Percentiles rank a stretch among this genome's conserved stretches.
These are phyloP conservation scores for Citrus glauca DNA, from an alignment of 345 rosid species.

Conservation along the genomic window DNA sequence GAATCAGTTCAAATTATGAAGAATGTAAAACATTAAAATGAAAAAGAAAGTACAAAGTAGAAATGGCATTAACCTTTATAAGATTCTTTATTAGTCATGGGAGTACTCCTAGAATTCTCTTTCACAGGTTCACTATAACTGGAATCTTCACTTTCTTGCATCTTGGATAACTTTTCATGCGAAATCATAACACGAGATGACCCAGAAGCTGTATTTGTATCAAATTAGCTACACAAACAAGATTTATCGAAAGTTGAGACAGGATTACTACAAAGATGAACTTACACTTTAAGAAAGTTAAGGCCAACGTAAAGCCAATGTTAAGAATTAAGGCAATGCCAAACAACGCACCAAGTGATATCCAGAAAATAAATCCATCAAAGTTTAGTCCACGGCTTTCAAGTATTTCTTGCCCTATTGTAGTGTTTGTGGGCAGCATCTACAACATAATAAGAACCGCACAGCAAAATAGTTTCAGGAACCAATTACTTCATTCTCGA, in stretches of 20 bases:
- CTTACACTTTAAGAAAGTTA: conserved; percentile 68
- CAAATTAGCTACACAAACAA: neutral
- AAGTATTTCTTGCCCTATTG: conserved; percentile 51
- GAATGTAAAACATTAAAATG: neutral
- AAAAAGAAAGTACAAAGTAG: neutral
- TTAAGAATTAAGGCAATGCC: conserved; percentile 61
- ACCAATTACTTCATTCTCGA: neutral
- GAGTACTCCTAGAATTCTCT: conserved; percentile 3
- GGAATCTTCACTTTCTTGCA: conserved; percentile 40
- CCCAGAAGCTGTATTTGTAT: conserved; percentile 57
- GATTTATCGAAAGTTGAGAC: neutral
- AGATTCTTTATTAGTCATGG: neutral
- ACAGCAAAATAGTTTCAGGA: neutral
- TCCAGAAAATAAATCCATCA: conserved; percentile 53
- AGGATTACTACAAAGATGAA: neutral
- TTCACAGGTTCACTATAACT: neutral
- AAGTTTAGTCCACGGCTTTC: conserved; percentile 62
- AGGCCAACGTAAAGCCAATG: conserved; percentile 56
- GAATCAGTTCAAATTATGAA: neutral
- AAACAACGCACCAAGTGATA: conserved; percentile 53
- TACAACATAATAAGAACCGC: conserved; percentile 1
- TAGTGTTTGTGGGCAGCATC: conserved; percentile 38
- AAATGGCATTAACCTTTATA: conserved; percentile 21
- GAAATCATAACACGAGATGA: conserved; percentile 67
- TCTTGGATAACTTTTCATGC: conserved; percentile 43